Base-by-base conservation (phyloP, 2,329 filamentous ascomycete genomes). In the Calonectria henricotiae region DNA sequence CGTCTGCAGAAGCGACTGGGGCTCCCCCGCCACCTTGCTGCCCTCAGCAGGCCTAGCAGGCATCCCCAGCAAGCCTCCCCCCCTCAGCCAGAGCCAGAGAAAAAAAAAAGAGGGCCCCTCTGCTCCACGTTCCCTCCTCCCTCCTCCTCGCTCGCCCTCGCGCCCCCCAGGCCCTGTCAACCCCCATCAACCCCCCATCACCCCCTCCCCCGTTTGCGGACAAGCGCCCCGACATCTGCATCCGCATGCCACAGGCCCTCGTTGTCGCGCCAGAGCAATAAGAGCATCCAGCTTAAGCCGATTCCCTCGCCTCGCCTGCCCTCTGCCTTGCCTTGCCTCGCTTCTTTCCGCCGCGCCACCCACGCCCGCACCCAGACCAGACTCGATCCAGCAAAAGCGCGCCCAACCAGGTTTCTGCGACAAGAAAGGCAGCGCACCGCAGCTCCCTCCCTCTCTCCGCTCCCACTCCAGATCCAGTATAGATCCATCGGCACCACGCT, bases 401-500 rank as follows among this genome's bases (percentile, higher is more conserved):
- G 79, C 84, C 86, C 85, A 87, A 87, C 86, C 86, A 86, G 85
- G 85, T 86, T 86, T 86, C 85, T 85, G 86, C 86, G 83, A 88
- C 85, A 83, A 83, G 79, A 83, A 83, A 79, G 82, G 78, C 82
- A 82, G 80, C 81, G 82, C 81, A 83, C 82, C 83, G 81, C 82
- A 84, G 80, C 83, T 85, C 84, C 85, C 77, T 79, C 78, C 72
- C 75, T 77, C 79, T 79, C 80, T 80, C 80, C 79, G 85, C 86
- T 85, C 85, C 85, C 84, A 85, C 85, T 83, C 88, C 88, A 89
- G 87, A 90, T 89, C 85, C 85, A 90, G 88, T 89, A 89, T 89
- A 90, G 88, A 86, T 85, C 87, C 86, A 86, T 89, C 87, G 86
- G 87, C 88, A 89, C 87, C 86, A 89, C 87, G 85, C 88, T 89